phyloP scores from a whole-genome alignment of 2,329 filamentous ascomycete species.

The Colletotrichum australisinense region DNA sequence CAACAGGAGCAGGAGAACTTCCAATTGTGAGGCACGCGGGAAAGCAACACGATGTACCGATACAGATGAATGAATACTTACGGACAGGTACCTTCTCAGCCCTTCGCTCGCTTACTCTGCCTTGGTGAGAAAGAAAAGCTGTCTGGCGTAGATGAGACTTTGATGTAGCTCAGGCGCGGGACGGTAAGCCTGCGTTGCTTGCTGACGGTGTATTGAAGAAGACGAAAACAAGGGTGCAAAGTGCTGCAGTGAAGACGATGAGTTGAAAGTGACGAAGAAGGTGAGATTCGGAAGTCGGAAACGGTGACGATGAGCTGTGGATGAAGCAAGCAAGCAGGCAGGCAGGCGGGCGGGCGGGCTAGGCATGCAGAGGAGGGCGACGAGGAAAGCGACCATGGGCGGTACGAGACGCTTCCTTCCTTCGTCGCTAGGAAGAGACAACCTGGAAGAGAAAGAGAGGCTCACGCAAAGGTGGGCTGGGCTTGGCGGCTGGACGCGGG shows the following conservation, averaged over 20 bases:
- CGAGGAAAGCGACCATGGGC: slow-evolving; percentile 2
- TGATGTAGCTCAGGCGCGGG: background rate
- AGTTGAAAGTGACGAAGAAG: background rate
- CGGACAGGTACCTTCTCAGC: background rate
- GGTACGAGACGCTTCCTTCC: background rate
- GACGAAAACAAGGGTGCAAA: background rate
- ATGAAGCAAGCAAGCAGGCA: background rate
- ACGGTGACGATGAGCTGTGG: background rate
- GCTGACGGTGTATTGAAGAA: background rate
- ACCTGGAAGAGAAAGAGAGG: background rate
- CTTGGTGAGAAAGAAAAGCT: background rate
- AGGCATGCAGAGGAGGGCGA: slow-evolving; percentile 10
- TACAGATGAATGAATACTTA: background rate
- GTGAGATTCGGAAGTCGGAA: background rate
- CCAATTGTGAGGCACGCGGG: background rate
- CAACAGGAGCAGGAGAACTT: background rate
- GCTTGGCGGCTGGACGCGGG: background rate
- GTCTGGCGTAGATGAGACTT: background rate
- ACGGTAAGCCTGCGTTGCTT: background rate
- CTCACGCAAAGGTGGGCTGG: background rate
- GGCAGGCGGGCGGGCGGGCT: background rate
- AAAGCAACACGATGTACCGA: background rate
- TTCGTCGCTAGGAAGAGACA: background rate
- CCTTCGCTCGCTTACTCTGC: background rate
- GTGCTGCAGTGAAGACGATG: background rate